phyloP scores from a whole-genome alignment of 192 early-diverging fungal genomes.

The Rhizoclosmatium sp. region DNA sequence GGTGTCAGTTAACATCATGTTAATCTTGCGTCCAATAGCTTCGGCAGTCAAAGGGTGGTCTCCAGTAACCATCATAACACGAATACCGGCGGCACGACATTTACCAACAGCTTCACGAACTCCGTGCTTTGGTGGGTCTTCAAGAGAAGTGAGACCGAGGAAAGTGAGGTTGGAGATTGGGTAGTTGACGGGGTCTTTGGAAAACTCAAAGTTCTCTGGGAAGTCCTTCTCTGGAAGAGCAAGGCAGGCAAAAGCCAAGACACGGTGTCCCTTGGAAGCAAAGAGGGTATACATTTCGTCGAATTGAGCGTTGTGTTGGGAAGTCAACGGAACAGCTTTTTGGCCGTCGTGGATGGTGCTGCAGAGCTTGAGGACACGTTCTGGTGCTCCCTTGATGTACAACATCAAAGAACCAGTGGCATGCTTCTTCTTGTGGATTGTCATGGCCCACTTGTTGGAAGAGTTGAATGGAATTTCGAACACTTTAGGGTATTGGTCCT shows the following conservation, averaged over 20 bases:
- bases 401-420: conserved; percentile 73
- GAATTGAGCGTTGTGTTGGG: conserved; percentile 62
- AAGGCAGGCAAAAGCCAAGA: conserved; percentile 87
- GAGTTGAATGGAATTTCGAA: conserved; percentile 98
- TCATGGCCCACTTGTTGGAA: conserved; percentile 88
- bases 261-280: conserved; percentile 86
- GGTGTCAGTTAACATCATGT: conserved; percentile 87
- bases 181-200: conserved; percentile 77
- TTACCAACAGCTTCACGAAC: conserved; percentile 89
- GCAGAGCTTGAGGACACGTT: conserved; percentile 83
- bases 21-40: conserved; percentile 89
- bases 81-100: conserved; percentile 87
- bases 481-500: conserved; percentile 79
- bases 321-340: conserved; percentile 62
- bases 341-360: conserved; percentile 66
- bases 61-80: conserved; percentile 96
- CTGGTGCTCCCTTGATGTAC: conserved; percentile 89
- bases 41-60: conserved; percentile 95
- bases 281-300: conserved; percentile 76
- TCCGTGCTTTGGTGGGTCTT: conserved; percentile 96
- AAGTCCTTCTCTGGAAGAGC: conserved; percentile 70
- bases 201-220: conserved; percentile 77
- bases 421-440: conserved; percentile 82
- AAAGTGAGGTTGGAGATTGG: conserved; percentile 66
- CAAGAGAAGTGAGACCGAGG: conserved; percentile 84